Evolutionary conservation across 345 rosid species (phyloP).

Genomic region (Brassica cretica): DNA sequence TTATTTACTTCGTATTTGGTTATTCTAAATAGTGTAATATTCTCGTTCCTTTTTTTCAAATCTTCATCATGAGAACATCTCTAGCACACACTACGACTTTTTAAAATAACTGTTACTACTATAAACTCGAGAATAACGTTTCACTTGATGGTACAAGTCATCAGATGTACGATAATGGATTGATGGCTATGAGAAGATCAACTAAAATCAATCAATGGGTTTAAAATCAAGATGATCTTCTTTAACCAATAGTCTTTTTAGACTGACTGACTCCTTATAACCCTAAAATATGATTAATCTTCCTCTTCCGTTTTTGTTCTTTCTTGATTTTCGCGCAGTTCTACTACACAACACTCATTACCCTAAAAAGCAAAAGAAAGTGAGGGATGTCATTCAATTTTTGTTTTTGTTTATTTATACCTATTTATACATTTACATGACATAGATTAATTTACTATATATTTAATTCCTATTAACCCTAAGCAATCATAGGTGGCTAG

Average conservation of each 20-base stretch:
- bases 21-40: neutral
- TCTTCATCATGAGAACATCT: slow-evolving; percentile 24
- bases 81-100: slow-evolving; percentile 21
- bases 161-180: slow-evolving; percentile 24
- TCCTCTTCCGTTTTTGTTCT: slow-evolving; percentile 28
- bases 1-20: neutral
- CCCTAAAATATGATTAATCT: slow-evolving; percentile 33
- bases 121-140: slow-evolving; percentile 25
- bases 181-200: slow-evolving; percentile 38
- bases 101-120: slow-evolving; percentile 7
- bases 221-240: slow-evolving; percentile 29
- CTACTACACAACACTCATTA: slow-evolving; percentile 39
- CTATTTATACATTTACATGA: slow-evolving; percentile 1
- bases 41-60: neutral
- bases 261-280: slow-evolving; percentile 24
- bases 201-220: slow-evolving; percentile 38
- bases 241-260: slow-evolving; percentile 40
- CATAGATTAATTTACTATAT: neutral
- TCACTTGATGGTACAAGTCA: slow-evolving; percentile 39
- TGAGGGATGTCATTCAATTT: slow-evolving; percentile 21
- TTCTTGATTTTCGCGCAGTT: slow-evolving; percentile 30
- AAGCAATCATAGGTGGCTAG: slow-evolving; percentile 9
- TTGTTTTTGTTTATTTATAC: neutral
- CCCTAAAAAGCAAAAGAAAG: slow-evolving; percentile 36
- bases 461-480: slow-evolving; percentile 15